phyloP scores from a whole-genome alignment of 148 eudicot species.

The Chenopodium berlandieri region DNA sequence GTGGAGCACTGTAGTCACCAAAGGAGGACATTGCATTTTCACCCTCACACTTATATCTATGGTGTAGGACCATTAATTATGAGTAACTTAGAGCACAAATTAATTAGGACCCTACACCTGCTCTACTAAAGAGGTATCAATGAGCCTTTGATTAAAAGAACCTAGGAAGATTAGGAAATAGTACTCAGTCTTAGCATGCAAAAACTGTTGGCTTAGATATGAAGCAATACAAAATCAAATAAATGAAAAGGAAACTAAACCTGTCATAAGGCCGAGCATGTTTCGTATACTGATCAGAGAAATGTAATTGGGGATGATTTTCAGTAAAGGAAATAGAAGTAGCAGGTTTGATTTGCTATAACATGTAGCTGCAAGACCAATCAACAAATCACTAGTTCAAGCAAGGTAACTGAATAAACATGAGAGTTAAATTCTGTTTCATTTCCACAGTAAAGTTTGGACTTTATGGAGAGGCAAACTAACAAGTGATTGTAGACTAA shows the following conservation, averaged over 20 bases:
- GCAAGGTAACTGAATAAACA: not conserved
- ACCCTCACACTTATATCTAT: not conserved
- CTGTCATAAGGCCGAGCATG: conserved; percentile 22
- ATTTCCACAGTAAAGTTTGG: not conserved
- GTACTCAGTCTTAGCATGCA: not conserved
- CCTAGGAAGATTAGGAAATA: not conserved
- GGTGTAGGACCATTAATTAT: not conserved
- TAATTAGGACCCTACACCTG: not conserved
- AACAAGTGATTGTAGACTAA: not conserved
- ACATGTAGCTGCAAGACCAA: conserved; percentile 30
- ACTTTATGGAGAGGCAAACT: not conserved
- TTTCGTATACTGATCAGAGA: conserved; percentile 12
- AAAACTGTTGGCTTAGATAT: not conserved
- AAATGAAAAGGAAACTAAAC: conserved; percentile 5
- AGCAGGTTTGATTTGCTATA: conserved; percentile 28
- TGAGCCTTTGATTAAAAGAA: not conserved
- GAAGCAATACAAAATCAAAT: not conserved
- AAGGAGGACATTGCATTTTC: not conserved
- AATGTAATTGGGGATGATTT: conserved; percentile 23
- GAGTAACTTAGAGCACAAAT: not conserved
- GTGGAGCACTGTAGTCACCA: not conserved
- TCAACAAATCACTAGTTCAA: conserved; percentile 3
- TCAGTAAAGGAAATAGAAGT: conserved; percentile 22
- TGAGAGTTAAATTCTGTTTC: not conserved
- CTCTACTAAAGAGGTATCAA: not conserved